Conservation (phyloP, 805 yeast genomes). For the Millerozyma acaciae region DNA sequence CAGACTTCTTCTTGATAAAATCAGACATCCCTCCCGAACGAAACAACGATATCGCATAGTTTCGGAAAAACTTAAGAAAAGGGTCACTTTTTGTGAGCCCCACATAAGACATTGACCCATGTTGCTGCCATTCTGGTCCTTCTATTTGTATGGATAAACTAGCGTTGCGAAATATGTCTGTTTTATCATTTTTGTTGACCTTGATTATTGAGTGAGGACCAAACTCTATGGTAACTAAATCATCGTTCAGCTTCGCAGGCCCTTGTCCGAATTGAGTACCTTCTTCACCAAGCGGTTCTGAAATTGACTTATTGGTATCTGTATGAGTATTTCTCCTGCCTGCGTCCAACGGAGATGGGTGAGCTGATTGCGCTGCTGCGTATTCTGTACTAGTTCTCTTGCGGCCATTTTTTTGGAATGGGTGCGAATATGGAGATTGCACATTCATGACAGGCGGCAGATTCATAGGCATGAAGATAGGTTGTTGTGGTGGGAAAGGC, state of each 20-base stretch:
- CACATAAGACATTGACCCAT: slow-evolving; percentile 36
- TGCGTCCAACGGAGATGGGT: too few species aligned
- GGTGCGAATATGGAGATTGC: too few species aligned
- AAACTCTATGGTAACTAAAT: slow-evolving; percentile 26
- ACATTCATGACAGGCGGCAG: neutral
- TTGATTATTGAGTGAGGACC: slow-evolving; percentile 33
- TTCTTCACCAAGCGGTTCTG: too few species aligned
- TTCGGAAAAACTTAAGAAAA: slow-evolving; percentile 33
- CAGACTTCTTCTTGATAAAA: slow-evolving; percentile 19
- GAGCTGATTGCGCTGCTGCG: too few species aligned
- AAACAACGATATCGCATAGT: slow-evolving; percentile 30
- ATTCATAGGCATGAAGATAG: neutral
- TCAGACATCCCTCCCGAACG: slow-evolving; percentile 31
- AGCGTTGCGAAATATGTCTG: slow-evolving; percentile 31
- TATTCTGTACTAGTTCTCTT: too few species aligned
- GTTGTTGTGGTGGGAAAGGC: neutral
- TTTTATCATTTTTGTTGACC: slow-evolving; percentile 30
- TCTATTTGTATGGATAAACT: slow-evolving; percentile 32
- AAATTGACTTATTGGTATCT: too few species aligned
- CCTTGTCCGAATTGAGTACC: too few species aligned
- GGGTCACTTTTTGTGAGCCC: slow-evolving; percentile 40
- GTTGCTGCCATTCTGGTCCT: slow-evolving; percentile 37
- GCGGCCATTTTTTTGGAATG: too few species aligned
- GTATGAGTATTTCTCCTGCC: too few species aligned
- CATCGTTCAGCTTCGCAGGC: too few species aligned